These are phyloP conservation scores for Schizopora paradoxa DNA, from an alignment of 1,284 basidiomycete species.

Conservation along the genomic window DNA sequence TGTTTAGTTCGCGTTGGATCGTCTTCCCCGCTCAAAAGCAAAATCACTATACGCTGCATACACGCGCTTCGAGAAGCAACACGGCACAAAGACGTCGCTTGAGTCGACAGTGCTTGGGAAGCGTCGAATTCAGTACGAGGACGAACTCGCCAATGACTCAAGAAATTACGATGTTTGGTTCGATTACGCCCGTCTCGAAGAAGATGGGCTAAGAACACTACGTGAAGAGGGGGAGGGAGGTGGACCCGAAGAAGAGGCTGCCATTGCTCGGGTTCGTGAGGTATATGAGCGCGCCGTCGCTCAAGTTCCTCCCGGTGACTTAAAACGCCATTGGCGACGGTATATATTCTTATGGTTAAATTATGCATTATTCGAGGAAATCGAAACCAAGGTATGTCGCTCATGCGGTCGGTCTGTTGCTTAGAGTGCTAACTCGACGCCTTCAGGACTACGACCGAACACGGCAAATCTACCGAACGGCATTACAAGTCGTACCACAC, in stretches of 20 bases:
- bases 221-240: slow-evolving; percentile 69
- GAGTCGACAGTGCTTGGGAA: slow-evolving; percentile 96
- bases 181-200: slow-evolving; percentile 91
- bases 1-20: slow-evolving; percentile 88
- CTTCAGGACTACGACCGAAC: slow-evolving; percentile 75
- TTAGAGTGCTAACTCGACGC: slow-evolving; percentile 12
- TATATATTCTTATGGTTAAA: slow-evolving; percentile 98
- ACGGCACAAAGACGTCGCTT: slow-evolving; percentile 83
- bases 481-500: slow-evolving; percentile 86
- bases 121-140: slow-evolving; percentile 95
- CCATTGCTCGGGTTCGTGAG: slow-evolving; percentile 71
- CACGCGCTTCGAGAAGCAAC: slow-evolving; percentile 98
- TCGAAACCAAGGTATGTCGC: slow-evolving; percentile 74
- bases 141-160: slow-evolving; percentile 83
- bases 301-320: slow-evolving; percentile 85
- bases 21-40: slow-evolving; percentile 88
- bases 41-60: slow-evolving; percentile 82
- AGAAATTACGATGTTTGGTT: slow-evolving; percentile 99
- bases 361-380: slow-evolving; percentile 97
- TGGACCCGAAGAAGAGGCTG: slow-evolving; percentile 54
- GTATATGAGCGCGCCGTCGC: slow-evolving; percentile 97
- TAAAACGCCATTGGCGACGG: slow-evolving; percentile 90
- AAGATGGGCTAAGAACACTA: slow-evolving; percentile 75
- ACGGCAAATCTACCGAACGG: slow-evolving; percentile 91
- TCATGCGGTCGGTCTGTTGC: slow-evolving; percentile 8